Conservation (phyloP, 2,329 filamentous ascomycete genomes). For the Aspergillus sp. region DNA sequence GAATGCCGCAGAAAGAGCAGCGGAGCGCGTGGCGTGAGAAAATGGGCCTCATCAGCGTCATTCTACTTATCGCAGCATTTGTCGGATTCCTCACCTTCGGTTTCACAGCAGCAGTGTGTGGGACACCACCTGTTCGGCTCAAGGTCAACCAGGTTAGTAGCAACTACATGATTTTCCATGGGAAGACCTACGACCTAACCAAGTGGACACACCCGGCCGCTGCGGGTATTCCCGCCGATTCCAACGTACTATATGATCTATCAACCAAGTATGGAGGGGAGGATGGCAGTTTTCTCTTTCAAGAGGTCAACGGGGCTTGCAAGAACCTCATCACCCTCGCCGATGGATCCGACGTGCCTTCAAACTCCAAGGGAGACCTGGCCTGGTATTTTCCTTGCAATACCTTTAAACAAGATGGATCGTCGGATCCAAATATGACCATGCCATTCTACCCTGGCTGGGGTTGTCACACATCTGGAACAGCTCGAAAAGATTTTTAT, state of each 20-base stretch:
- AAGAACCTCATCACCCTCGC: constrained; percentile 79
- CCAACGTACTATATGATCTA: constrained; percentile 86
- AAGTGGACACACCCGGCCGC: constrained; percentile 74
- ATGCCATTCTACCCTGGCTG: constrained; percentile 77
- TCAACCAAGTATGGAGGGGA: constrained; percentile 75
- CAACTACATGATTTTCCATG: constrained; percentile 96
- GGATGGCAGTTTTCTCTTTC: constrained; percentile 95
- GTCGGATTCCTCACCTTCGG: constrained; percentile 97
- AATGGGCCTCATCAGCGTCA: constrained; percentile 93
- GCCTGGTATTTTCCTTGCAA: constrained; percentile 98
- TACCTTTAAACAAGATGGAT: constrained; percentile 90
- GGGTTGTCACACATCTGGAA: constrained; percentile 74
- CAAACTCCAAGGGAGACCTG: constrained; percentile 66
- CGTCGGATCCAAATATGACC: constrained; percentile 68
- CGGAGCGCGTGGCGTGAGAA: constrained; percentile 96
- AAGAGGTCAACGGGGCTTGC: constrained; percentile 96
- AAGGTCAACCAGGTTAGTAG: constrained; percentile 73
- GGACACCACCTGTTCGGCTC: constrained; percentile 64
- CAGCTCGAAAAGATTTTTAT: constrained; percentile 72
- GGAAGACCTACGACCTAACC: constrained; percentile 79
- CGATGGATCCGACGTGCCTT: constrained; percentile 70
- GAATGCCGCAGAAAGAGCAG: constrained; percentile 78
- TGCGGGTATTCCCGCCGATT: constrained; percentile 65
- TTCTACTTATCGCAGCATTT: constrained; percentile 76
- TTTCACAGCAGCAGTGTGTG: constrained; percentile 86